Evolutionary conservation across 148 eudicot genomes (phyloP), one percentile per base, ranked within the genome.

Genomic region (Heliosperma pusillum): DNA sequence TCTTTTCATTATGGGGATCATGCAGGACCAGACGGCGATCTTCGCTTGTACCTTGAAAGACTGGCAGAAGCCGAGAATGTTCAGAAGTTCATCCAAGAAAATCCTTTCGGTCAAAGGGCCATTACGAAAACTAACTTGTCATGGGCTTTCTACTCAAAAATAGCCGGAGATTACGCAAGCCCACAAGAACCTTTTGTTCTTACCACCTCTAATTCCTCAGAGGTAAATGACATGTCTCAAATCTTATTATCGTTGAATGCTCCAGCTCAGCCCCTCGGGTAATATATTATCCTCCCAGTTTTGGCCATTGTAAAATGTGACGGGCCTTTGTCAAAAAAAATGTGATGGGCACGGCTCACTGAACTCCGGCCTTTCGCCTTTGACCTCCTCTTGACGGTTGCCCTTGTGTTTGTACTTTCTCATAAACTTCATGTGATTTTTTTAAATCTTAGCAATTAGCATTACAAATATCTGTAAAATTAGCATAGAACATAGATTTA

Each of bases 91-190:
- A 86, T 90, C 12, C 72, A 84, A 76, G 76, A 79, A 73, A 89
- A 90, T 79, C 92, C 91, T 12, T 87, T 89, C 79, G 94, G 97
- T 76, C 91, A 92, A 79, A 82, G 60, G 27, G 80, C 94, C 22
- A 90, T 92, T 76, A 85, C 88, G 19, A 71, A 83, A 15, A 44
- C 75, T 42, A 76, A 82, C 74, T 20, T 42, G 27, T 81, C 83
- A 22, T 89, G 94, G 94, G 15, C 57, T 36, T 92, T 81, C 69
- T 92, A 92, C 66, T 78, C 76, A 22, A 85, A 85, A 80, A 82
- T 92, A 66, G 80, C 78, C 9, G 76, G 68, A 5, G 30, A 71
- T 17, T 52, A 15, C 13, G 44, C 67, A 74, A 69, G 45, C 10
- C 75, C 50, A 74, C 52, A 45, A 63, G 44, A 76, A 40, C 74